These are phyloP conservation scores for Macrophomina phaseolina DNA, from an alignment of 2,329 filamentous ascomycete species.

Conservation along the genomic window DNA sequence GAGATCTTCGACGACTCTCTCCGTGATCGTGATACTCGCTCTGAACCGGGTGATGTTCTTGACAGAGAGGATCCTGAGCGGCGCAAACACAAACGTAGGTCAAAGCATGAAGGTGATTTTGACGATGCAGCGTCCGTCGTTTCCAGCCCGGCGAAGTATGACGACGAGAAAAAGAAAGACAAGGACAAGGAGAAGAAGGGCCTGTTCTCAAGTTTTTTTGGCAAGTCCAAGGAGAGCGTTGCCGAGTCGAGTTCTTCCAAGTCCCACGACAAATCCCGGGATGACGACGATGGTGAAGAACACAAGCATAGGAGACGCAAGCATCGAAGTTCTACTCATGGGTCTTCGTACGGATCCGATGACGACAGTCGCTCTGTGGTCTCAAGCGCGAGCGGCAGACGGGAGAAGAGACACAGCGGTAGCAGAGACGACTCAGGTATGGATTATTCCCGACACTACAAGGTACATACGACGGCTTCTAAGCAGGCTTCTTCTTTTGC, in stretches of 20 bases:
- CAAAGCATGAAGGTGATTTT: slow-evolving; percentile 48
- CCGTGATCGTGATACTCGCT: slow-evolving; percentile 42
- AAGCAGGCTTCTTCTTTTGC: slow-evolving; percentile 34
- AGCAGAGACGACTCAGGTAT: slow-evolving; percentile 43
- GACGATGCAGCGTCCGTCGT: slow-evolving; percentile 50
- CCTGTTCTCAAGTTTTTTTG: slow-evolving; percentile 51
- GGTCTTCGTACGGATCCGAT: slow-evolving; percentile 32
- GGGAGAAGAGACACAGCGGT: slow-evolving; percentile 47
- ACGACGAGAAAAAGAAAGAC: slow-evolving; percentile 43
- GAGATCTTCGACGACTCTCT: slow-evolving; percentile 42
- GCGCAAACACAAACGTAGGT: slow-evolving; percentile 39
- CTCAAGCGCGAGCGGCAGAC: slow-evolving; percentile 37
- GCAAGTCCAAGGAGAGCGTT: slow-evolving; percentile 42
- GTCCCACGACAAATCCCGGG: not conserved
- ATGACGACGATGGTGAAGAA: slow-evolving; percentile 42
- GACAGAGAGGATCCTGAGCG: slow-evolving; percentile 36
- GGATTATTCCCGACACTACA: slow-evolving; percentile 37
- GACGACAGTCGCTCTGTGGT: slow-evolving; percentile 42
- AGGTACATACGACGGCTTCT: slow-evolving; percentile 44
- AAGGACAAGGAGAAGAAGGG: slow-evolving; percentile 49
- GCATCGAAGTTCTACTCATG: slow-evolving; percentile 39
- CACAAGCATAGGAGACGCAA: slow-evolving; percentile 53
- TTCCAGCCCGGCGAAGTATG: slow-evolving; percentile 47
- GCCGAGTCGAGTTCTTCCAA: not conserved
- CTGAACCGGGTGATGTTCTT: slow-evolving; percentile 48